Percentiles rank a stretch among this genome's conserved stretches.
phyloP scores from a whole-genome alignment of 2,329 filamentous ascomycete genomes.

The Dactylonectria macrodidyma region DNA sequence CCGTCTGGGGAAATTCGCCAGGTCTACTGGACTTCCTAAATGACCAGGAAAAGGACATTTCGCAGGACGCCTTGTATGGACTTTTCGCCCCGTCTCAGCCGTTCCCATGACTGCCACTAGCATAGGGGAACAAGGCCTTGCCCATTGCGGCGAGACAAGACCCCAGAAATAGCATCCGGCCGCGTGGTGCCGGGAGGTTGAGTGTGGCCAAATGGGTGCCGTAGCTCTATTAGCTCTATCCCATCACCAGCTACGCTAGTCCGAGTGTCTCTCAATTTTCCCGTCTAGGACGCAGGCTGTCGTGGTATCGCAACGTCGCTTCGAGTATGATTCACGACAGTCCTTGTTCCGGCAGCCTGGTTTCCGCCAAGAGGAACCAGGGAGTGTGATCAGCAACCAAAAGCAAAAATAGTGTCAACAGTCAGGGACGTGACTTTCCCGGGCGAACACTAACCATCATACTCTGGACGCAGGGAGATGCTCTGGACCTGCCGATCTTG shows the following conservation, averaged over 20 bases:
- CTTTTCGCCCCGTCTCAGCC: slow-evolving; percentile 50
- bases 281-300: not conserved
- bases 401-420: not conserved
- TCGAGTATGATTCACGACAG: not conserved
- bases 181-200: not conserved
- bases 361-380: not conserved
- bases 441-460: not conserved
- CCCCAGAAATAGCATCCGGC: not conserved
- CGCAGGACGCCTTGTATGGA: slow-evolving; percentile 50
- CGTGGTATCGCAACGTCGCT: not conserved
- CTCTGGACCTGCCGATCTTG: not conserved
- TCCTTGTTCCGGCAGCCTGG: not conserved
- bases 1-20: slow-evolving; percentile 44
- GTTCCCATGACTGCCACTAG: slow-evolving; percentile 41
- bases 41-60: slow-evolving; percentile 51
- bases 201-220: slow-evolving; percentile 4
- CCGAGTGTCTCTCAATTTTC: not conserved
- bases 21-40: slow-evolving; percentile 48
- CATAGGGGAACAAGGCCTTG: not conserved
- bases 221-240: not conserved
- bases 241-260: not conserved
- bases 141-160: not conserved
- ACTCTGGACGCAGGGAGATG: not conserved
- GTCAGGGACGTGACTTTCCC: not conserved
- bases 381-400: not conserved